Base-by-base conservation (phyloP, 495 filamentous ascomycete species). In the Monascus purpureus region DNA sequence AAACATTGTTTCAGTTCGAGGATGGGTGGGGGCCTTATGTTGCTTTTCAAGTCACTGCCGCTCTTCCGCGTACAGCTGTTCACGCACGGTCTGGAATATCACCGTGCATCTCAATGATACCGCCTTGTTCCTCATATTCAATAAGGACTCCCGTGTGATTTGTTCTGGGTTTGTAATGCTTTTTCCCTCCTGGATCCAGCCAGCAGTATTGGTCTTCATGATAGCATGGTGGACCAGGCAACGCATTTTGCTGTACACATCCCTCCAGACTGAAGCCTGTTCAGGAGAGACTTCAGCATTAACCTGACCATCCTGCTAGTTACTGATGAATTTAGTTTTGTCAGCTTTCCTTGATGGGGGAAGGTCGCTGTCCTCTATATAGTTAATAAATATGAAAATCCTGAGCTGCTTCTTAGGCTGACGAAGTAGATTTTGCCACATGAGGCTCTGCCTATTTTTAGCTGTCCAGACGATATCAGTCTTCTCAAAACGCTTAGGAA, bases 311-410 rank as follows among this genome's bases (percentile, higher is more conserved):
- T 37, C 29, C 18, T 32, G 42, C n/a, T 46, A 32, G 25, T 51
- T 31, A 14, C 36, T 35, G 15, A 51, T 23, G 26, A 39, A 48
- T 12, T 39, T 24, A n/a, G 22, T 40, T 35, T 17, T 43, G 27
- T 7, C 31, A 28, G 9, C 34, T 41, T 12, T 35, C 35, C 16
- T 35, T 30, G 9, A 41, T 18, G 9, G 26, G 29, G 13, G 35
- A 33, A 11, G 42, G 20, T 29, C 39, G 39, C 27, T 36, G 41
- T 12, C 43, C 47, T 26, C 47, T 42, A 8, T 40, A 33, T 13
- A 14, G 17, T 13, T 31, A 18, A 32, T 32, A 32, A 17, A 15
- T 32, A 32, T 32, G n/a, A 18, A 17, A 32, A 32, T n/a, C 13
- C 29, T 32, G 8, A 32, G n/a, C n/a, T n/a, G 29, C 16, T 32